phyloP scores from a whole-genome alignment of 305 asterid species.

The Lippia alba region DNA sequence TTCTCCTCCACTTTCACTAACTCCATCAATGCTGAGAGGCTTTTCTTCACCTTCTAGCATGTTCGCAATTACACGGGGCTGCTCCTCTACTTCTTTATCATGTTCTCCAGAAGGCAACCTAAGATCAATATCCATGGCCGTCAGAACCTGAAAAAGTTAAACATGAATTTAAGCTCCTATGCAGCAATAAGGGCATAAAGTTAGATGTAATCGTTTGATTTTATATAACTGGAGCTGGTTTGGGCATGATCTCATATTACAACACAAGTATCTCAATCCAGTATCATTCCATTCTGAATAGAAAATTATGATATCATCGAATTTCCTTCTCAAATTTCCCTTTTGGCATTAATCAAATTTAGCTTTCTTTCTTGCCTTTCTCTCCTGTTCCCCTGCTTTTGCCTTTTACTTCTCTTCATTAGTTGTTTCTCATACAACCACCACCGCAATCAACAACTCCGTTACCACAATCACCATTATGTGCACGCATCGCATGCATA shows the following conservation, averaged over 20 bases:
- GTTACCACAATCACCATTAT: background rate
- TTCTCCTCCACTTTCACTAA: conserved; percentile 56
- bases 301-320: too few species aligned
- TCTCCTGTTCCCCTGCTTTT: background rate
- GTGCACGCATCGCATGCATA: background rate
- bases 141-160: conserved; percentile 41
- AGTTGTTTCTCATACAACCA: background rate
- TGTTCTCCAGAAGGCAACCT: conserved; percentile 91
- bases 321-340: too few species aligned
- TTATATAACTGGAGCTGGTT: background rate
- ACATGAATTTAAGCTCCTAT: conserved; percentile 28
- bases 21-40: conserved; percentile 60
- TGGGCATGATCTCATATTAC: background rate
- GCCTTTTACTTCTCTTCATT: background rate
- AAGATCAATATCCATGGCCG: conserved; percentile 87
- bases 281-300: background rate
- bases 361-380: background rate
- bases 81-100: conserved; percentile 63
- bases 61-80: conserved; percentile 60
- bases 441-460: conserved; percentile 6
- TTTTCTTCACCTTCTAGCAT: conserved; percentile 79
- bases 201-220: conserved; percentile 4
- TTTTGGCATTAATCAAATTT: background rate
- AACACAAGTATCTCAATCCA: background rate
- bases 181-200: conserved; percentile 10